These are phyloP conservation scores for Wickerhamiella slavikovae DNA, from an alignment of 805 yeast species.

Conservation along the genomic window DNA sequence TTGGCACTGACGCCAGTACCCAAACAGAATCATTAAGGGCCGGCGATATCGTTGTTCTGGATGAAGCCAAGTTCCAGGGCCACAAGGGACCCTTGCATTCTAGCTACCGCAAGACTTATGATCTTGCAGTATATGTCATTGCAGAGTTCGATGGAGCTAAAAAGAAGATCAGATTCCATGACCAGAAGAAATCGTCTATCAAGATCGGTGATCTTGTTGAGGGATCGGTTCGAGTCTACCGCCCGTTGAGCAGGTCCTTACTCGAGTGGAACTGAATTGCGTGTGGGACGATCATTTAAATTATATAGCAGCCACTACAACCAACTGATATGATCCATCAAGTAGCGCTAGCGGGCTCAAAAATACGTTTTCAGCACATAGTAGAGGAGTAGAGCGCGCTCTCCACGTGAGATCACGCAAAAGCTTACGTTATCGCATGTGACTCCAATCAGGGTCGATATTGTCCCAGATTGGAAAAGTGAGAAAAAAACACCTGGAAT, in stretches of 20 bases:
- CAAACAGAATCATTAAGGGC: conserved; percentile 45
- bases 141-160: conserved; percentile 56
- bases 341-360: no score
- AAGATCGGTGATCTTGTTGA: conserved; percentile 50
- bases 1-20: conserved; percentile 27
- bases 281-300: no score
- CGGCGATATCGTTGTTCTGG: conserved; percentile 68
- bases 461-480: no score
- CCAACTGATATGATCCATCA: no score
- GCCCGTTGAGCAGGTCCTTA: conserved; percentile 61
- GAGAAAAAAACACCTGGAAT: no score
- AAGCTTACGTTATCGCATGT: no score
- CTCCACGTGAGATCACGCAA: no score
- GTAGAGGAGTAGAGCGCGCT: no score
- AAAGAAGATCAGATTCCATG: conserved; percentile 20
- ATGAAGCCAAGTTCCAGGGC: conserved; percentile 52
- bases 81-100: conserved; percentile 34
- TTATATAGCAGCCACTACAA: no score
- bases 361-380: no score
- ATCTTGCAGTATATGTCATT: conserved; percentile 44
- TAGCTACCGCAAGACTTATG: conserved; percentile 33
- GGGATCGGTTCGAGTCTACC: conserved; percentile 63
- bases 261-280: no score
- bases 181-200: conserved; percentile 37
- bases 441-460: no score